Conservation (phyloP, 495 filamentous ascomycete species). For the Chaetomium tenue region DNA sequence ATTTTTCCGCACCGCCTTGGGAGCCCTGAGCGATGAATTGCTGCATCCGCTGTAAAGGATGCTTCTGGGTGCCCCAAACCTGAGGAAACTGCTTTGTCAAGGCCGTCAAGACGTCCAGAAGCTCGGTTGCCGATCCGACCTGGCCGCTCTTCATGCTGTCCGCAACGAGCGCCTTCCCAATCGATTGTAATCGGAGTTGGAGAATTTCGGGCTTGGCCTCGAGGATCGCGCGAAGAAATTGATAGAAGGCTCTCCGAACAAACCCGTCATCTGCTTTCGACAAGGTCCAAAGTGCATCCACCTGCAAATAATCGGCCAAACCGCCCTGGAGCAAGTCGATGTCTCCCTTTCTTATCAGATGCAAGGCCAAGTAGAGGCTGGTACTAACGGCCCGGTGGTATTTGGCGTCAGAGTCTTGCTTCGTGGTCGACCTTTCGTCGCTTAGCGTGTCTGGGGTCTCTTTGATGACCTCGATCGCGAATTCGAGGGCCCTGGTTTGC, state of each 20-base stretch:
- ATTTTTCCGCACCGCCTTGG: slow-evolving; percentile 63
- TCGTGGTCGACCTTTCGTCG: slow-evolving; percentile 77
- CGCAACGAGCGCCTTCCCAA: slow-evolving; percentile 65
- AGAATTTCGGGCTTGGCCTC: slow-evolving; percentile 54
- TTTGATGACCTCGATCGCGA: slow-evolving; percentile 71
- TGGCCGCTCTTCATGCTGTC: slow-evolving; percentile 69
- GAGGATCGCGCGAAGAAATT: slow-evolving; percentile 61
- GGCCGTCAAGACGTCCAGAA: slow-evolving; percentile 59
- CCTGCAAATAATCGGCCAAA: slow-evolving; percentile 57
- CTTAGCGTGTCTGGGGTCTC: slow-evolving; percentile 81
- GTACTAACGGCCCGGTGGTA: slow-evolving; percentile 76
- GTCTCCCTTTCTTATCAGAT: slow-evolving; percentile 55
- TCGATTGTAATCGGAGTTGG: slow-evolving; percentile 51
- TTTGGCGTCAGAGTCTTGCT: slow-evolving; percentile 81
- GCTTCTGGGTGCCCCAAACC: slow-evolving; percentile 71
- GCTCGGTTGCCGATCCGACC: slow-evolving; percentile 66
- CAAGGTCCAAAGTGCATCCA: slow-evolving; percentile 74
- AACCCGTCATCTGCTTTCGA: slow-evolving; percentile 62
- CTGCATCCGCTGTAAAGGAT: slow-evolving; percentile 60
- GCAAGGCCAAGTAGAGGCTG: slow-evolving; percentile 55
- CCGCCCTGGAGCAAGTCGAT: slow-evolving; percentile 48
- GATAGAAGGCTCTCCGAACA: slow-evolving; percentile 68
- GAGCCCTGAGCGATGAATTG: slow-evolving; percentile 83
- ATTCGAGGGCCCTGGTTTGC: slow-evolving; percentile 72
- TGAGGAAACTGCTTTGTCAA: slow-evolving; percentile 63